Evolutionary conservation across 1,284 basidiomycete species (phyloP).

Genomic region (Peniophora sp.): DNA sequence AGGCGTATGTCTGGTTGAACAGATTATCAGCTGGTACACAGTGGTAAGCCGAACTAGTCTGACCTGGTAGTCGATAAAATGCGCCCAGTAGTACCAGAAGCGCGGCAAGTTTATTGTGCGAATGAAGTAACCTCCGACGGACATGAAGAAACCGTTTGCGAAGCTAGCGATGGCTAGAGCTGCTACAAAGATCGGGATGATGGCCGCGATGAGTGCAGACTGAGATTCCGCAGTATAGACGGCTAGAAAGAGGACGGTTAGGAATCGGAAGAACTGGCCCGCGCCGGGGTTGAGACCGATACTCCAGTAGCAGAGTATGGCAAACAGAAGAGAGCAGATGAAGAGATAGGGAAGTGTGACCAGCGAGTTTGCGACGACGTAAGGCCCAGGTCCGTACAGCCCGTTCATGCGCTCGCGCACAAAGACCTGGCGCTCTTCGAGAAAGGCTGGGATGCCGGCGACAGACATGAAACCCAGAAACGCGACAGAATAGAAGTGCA

Average conservation of each 20-base stretch:
- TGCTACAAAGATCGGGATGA: constrained; percentile 54
- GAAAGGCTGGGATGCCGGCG: constrained; percentile 41
- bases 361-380: constrained; percentile 46
- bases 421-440: constrained; percentile 47
- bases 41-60: constrained; percentile 1
- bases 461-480: constrained; percentile 53
- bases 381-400: constrained; percentile 46
- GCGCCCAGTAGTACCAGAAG: constrained; percentile 54
- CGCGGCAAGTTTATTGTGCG: constrained; percentile 42
- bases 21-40: constrained; percentile 11
- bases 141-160: constrained; percentile 60
- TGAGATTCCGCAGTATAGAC: constrained; percentile 53
- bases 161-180: constrained; percentile 51
- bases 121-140: constrained; percentile 35
- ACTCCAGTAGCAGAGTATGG: constrained; percentile 21
- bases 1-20: constrained; percentile 31
- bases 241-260: constrained; percentile 47
- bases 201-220: constrained; percentile 40
- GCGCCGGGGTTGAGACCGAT: constrained; percentile 42
- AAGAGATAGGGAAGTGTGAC: constrained; percentile 53
- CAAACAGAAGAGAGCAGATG: constrained; percentile 32
- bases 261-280: constrained; percentile 44
- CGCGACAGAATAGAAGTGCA: constrained; percentile 46
- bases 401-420: constrained; percentile 46
- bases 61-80: constrained; percentile 41